Evolutionary conservation across 2,329 filamentous ascomycete species (phyloP), one percentile per base, ranked within the genome.

Genomic region (Xylaria sp.): DNA sequence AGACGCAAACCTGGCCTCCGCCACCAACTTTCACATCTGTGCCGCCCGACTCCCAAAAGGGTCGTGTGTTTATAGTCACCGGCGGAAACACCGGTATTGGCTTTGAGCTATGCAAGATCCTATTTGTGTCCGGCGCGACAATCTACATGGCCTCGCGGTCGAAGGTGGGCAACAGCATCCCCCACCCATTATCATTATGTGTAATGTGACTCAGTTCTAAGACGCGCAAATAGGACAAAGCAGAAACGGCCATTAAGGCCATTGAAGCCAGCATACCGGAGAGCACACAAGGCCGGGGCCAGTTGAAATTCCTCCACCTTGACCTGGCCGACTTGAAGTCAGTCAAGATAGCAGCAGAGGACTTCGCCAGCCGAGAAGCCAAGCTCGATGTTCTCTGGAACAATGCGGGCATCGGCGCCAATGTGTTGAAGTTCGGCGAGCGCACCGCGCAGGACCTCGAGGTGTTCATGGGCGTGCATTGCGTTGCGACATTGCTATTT

Each of bases 91-190:
- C 70, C 1, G 75, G 75, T 23, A 75, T 85, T 4, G 84, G 84
- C 2, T 75, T 78, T 31, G 82, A 86, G 67, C 74, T 87, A 3
- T 74, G 74, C 57, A 79, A 79, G 54, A 79, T 87, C 1, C 76
- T 88, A 4, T 87, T 85, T 68, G 68, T 71, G 0, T 78, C 77
- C 3, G 81, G 83, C 19, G 84, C 76, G 19, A 85, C 77, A 0
- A 77, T 86, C 9, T 87, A 87, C 68, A 72, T 86, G 53, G 81
- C 83, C 8, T 79, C 78, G 2, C 79, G 83, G 47, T 75, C 71
- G 2, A 66, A 70, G 64, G 71, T 69, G 15, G 29, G 64, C 55
- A 25, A 31, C 41, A 11, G 21, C 13, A 37, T 7, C 19, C n/a
- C 33, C 27, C 10, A 15, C 9, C 11, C 19, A 9, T 15, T n/a